phyloP scores from a whole-genome alignment of 495 filamentous ascomycete genomes.

The Neurospora tetraspora region DNA sequence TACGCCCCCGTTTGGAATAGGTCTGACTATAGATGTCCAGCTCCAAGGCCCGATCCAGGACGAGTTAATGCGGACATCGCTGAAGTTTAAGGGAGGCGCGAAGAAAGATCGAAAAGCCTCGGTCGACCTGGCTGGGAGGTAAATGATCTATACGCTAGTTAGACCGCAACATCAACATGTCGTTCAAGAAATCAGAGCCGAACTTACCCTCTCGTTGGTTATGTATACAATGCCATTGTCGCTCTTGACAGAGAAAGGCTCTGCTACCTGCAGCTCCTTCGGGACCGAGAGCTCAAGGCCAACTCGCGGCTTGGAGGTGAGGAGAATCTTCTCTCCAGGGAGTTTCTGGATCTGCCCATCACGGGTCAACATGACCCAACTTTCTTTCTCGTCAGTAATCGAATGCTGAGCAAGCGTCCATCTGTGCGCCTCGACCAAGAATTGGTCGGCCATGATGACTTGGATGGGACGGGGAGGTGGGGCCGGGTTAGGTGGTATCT shows the following conservation, averaged over 20 bases:
- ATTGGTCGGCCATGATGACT: conserved; percentile 31
- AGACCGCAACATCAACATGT: conserved; percentile 3
- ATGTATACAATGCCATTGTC: conserved; percentile 55
- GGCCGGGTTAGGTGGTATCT: neutral
- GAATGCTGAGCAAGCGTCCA: conserved; percentile 21
- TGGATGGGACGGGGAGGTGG: neutral
- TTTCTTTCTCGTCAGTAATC: conserved; percentile 34
- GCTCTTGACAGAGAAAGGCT: conserved; percentile 37
- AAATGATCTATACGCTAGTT: conserved; percentile 57
- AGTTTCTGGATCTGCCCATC: conserved; percentile 40
- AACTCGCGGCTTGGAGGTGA: conserved; percentile 35
- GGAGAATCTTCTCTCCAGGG: conserved; percentile 36
- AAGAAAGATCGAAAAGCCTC: conserved; percentile 77
- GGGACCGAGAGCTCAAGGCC: conserved; percentile 34
- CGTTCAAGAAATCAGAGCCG: neutral
- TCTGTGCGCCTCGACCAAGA: conserved; percentile 35
- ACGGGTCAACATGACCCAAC: conserved; percentile 44
- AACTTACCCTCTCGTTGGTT: conserved; percentile 77
- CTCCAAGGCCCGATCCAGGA: conserved; percentile 96
- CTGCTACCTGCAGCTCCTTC: conserved; percentile 29
- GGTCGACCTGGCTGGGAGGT: conserved; percentile 64
- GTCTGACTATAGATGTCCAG: conserved; percentile 72
- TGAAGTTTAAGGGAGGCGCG: conserved; percentile 71
- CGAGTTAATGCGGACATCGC: conserved; percentile 81
- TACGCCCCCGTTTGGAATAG: conserved; percentile 77